A percentile compares a stretch with the other conserved stretches of the same genome.
These are phyloP conservation scores for Sphagnum tenellum DNA, from an alignment of 225 moss, liverwort and hornwort genomes.

Conservation along the genomic window DNA sequence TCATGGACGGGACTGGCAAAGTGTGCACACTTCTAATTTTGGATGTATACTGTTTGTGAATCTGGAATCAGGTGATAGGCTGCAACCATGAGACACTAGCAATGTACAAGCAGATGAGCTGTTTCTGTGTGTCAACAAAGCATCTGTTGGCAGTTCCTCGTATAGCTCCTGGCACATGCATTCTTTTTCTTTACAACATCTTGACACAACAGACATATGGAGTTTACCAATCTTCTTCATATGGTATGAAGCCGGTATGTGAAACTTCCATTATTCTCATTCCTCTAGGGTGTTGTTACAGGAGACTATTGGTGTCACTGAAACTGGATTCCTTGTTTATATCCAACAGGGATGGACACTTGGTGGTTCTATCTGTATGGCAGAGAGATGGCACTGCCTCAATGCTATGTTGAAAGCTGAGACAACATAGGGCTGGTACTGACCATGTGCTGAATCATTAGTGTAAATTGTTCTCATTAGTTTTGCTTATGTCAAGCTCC, in stretches of 20 bases:
- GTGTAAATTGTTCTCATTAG: not conserved
- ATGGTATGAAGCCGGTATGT: slow-evolving; percentile 5
- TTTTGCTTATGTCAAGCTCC: no score
- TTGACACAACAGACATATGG: slow-evolving; percentile 19
- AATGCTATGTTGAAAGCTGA: no score
- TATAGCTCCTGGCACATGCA: slow-evolving; percentile 39
- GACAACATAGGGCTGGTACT: no score
- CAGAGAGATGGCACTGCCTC: no score
- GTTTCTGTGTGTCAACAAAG: slow-evolving; percentile 35
- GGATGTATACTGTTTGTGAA: not conserved
- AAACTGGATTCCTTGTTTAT: no score
- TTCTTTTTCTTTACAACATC: slow-evolving; percentile 49
- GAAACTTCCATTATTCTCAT: not conserved
- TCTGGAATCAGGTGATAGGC: slow-evolving; percentile 8
- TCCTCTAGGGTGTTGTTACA: no score
- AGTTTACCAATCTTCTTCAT: slow-evolving; percentile 7
- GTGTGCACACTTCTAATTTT: not conserved
- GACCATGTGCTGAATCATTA: no score
- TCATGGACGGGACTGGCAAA: not conserved
- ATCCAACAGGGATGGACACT: no score
- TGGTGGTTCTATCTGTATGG: no score
- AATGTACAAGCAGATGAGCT: slow-evolving; percentile 45
- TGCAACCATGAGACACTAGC: slow-evolving; percentile 29
- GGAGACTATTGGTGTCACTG: no score
- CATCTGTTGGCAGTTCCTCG: slow-evolving; percentile 26